Base-by-base conservation (phyloP, 140 eudicot genomes). In the Oenanthe javanica region DNA sequence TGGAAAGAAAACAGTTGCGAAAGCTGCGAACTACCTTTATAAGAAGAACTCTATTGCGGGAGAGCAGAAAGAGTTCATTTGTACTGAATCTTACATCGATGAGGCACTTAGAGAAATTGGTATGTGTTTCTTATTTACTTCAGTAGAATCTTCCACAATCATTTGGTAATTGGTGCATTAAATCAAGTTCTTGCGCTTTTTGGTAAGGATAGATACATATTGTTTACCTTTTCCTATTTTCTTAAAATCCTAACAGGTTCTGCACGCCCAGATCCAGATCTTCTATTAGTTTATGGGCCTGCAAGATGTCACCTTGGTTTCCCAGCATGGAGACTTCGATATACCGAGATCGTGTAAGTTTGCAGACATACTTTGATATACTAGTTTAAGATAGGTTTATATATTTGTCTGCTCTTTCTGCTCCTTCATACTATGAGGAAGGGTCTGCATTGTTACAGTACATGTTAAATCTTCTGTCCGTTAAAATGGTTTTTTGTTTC, bases 271-370 rank as follows among this genome's bases (percentile, higher is more conserved):
- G 97, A 91, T 52, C 98, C 98, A 40, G 92, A 89, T 76, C 95
- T 93, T 81, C 78, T 91, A 74, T 87, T 93, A 79, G 74, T 93
- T 49, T 93, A 91, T 81, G 97, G 90, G 76, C 92, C 89, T 66
- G 87, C 89, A 73, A 87, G 97, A 83, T 89, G 96, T 85, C 98
- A 91, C 86, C 89, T 91, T 54, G 98, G 98, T 49, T 93, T 93
- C 79, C 97, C 97, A 71, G 90, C 97, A 61, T 91, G 98, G 96
- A 85, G 98, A 86, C 77, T 91, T 81, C 91, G 97, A 42, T 93
- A 93, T 79, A 91, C 98, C 23, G 98, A 93, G 92, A 89, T 93
- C 31, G 97, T 88, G 98, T 93, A 84, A 89, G 98, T 87, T 11
- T 12, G 47, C 27, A 23, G n/a, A 48, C 63, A n/a, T 61, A 47